phyloP scores from a whole-genome alignment of 2,329 filamentous ascomycete genomes.

The Ophiostoma ulmi region DNA sequence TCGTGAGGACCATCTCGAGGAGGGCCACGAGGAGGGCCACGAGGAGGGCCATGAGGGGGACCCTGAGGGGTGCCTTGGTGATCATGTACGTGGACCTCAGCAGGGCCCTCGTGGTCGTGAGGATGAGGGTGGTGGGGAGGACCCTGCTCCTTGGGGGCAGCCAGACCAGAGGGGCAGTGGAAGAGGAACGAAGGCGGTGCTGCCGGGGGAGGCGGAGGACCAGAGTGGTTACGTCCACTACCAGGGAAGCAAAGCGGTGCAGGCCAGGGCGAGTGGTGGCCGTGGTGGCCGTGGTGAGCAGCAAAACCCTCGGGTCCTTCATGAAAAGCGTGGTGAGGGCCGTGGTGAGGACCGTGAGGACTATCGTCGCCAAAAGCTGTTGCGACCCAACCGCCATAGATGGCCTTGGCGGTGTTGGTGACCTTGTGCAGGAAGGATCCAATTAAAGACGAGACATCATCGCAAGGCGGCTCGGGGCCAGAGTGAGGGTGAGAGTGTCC shows the following conservation, averaged over 20 bases:
- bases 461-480: neutral
- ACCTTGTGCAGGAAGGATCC: constrained; percentile 38
- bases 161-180: constrained; percentile 25
- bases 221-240: constrained; percentile 1
- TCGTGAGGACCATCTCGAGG: neutral
- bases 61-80: neutral
- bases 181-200: constrained; percentile 27
- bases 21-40: neutral
- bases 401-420: constrained; percentile 34
- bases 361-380: constrained; percentile 21
- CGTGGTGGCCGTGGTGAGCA: neutral
- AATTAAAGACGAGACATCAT: constrained; percentile 42
- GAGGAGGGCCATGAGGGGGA: neutral
- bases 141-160: neutral
- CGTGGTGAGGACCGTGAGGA: neutral
- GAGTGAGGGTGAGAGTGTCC: constrained; percentile 6
- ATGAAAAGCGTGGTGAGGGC: neutral
- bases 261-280: neutral
- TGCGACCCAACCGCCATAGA: constrained; percentile 31
- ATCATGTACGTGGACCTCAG: neutral
- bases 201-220: constrained; percentile 17
- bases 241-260: constrained; percentile 16
- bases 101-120: neutral
- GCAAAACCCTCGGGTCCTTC: neutral
- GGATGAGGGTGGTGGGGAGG: neutral